Evolutionary conservation across 2,329 filamentous ascomycete species (phyloP).

Genomic region (Aspergillus sp.): DNA sequence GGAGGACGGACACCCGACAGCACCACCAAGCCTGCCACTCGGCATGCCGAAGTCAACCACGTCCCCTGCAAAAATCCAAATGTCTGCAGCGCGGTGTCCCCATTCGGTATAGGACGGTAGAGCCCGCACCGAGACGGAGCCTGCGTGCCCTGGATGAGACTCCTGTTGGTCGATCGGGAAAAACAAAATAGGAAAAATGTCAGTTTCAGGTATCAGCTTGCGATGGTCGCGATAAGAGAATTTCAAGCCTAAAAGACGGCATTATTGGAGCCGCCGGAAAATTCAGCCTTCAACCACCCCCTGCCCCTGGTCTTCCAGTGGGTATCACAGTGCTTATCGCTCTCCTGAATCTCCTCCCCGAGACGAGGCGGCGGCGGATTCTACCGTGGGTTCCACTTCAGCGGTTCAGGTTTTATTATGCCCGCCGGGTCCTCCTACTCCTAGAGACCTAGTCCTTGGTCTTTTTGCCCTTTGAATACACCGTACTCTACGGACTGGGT

Average conservation of each 20-base stretch:
- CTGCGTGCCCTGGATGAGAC: not conserved
- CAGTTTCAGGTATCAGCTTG: conserved; percentile 2
- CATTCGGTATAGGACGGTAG: conserved; percentile 16
- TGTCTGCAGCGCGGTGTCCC: conserved; percentile 14
- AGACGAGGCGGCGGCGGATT: not conserved
- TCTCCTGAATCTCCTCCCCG: not conserved
- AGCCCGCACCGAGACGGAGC: not conserved
- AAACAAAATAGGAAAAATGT: not conserved
- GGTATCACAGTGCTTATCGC: not conserved
- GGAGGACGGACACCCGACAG: conserved; percentile 16
- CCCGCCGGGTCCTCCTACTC: not conserved
- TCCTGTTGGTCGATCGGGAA: not conserved
- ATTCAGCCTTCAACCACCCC: too few relatives aligned
- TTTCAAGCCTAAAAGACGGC: too few relatives aligned
- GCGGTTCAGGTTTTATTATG: not conserved
- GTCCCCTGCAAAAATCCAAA: not conserved
- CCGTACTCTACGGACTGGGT: too few relatives aligned
- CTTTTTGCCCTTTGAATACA: not conserved
- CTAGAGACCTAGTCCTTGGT: not conserved
- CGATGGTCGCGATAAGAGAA: not conserved
- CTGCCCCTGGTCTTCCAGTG: too few relatives aligned
- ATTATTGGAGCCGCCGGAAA: too few relatives aligned
- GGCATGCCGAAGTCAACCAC: conserved; percentile 18
- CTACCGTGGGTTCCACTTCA: not conserved
- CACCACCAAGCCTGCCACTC: conserved; percentile 1